Evolutionary conservation across 441 rosid species (phyloP).

Genomic region (Gossypium lobatum): DNA sequence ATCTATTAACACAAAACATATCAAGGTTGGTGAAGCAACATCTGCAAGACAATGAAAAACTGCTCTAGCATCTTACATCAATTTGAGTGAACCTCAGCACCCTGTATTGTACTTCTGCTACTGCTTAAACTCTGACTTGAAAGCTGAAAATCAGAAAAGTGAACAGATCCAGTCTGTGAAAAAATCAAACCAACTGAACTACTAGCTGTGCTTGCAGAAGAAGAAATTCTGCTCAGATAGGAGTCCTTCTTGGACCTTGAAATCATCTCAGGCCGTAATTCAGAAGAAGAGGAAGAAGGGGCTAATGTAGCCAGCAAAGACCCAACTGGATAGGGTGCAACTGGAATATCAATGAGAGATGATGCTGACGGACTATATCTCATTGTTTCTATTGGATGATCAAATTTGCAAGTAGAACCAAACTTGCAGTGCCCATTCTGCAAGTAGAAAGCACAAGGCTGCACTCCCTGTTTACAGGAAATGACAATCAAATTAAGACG

Average conservation of each 20-base stretch:
- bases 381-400: conserved; percentile 72
- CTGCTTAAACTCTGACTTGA: conserved; percentile 60
- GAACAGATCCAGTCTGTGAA: conserved; percentile 64
- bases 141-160: conserved; percentile 63
- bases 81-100: conserved; percentile 59
- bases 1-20: conserved; percentile 23
- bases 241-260: conserved; percentile 51
- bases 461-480: conserved; percentile 47
- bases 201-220: conserved; percentile 60
- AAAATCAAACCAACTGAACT: conserved; percentile 74
- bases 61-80: conserved; percentile 27
- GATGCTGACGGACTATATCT: conserved; percentile 77
- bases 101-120: conserved; percentile 65
- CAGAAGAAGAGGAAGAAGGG: conserved; percentile 51
- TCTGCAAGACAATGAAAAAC: conserved; percentile 16
- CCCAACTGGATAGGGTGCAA: conserved; percentile 77
- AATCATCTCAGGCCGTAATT: conserved; percentile 50
- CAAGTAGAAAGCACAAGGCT: conserved; percentile 68
- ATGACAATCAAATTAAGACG: background rate
- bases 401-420: conserved; percentile 80
- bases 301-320: conserved; percentile 58
- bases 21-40: conserved; percentile 18
- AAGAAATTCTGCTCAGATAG: conserved; percentile 52
- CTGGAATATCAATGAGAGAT: conserved; percentile 75
- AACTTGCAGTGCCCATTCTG: conserved; percentile 86